phyloP scores from a whole-genome alignment of 1,139 yeast genomes.

The Candida neerlandica region DNA sequence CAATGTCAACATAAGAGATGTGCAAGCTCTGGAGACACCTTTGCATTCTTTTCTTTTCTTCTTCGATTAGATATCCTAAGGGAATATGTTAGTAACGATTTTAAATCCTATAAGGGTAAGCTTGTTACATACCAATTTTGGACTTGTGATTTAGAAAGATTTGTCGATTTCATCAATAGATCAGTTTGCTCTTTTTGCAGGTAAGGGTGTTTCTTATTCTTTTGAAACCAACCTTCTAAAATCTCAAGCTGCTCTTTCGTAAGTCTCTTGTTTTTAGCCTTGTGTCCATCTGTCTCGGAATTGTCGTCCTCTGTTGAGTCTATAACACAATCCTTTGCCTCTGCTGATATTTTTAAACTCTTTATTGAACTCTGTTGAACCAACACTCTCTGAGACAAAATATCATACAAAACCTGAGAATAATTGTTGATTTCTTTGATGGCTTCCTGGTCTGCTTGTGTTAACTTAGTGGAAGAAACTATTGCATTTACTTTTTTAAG shows the following conservation, averaged over 20 bases:
- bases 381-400: constrained; percentile 6
- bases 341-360: not conserved
- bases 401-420: constrained; percentile 4
- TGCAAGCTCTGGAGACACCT: constrained; percentile 14
- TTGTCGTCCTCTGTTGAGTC: not conserved
- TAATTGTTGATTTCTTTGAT: constrained; percentile 6
- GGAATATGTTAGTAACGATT: constrained; percentile 7
- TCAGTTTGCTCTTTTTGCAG: constrained; percentile 9
- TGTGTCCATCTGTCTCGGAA: not conserved
- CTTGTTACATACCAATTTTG: constrained; percentile 17
- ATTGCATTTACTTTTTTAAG: constrained; percentile 6
- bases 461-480: not conserved
- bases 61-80: constrained; percentile 17
- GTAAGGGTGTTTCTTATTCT: constrained; percentile 9
- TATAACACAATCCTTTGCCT: not conserved
- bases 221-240: constrained; percentile 13
- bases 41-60: constrained; percentile 13
- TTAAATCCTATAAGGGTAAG: not conserved
- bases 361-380: constrained; percentile 3
- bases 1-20: constrained; percentile 5
- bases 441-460: constrained; percentile 1
- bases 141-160: constrained; percentile 13
- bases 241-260: constrained; percentile 6
- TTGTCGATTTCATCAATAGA: constrained; percentile 7
- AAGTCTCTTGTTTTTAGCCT: not conserved